These are phyloP conservation scores for Debaryomyces psychrophilus DNA, from an alignment of 1,139 yeast genomes.

Conservation along the genomic window DNA sequence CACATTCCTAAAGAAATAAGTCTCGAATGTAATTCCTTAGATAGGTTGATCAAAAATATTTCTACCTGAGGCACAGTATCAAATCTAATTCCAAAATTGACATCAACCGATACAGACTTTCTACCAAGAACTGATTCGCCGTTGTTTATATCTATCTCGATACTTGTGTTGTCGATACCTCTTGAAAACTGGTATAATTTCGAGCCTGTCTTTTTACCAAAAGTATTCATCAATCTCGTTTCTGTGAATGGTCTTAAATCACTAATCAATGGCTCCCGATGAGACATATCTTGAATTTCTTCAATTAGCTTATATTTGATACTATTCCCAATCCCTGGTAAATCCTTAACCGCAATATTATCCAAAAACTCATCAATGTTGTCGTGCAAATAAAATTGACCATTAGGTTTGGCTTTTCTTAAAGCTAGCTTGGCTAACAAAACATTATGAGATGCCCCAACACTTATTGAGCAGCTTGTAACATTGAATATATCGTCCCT, in stretches of 20 bases:
- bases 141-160: conserved; percentile 51
- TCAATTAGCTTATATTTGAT: conserved; percentile 46
- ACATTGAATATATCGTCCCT: conserved; percentile 44
- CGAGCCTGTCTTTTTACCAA: conserved; percentile 74
- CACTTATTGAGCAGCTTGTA: conserved; percentile 73
- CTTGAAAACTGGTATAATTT: conserved; percentile 61
- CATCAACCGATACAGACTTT: conserved; percentile 84
- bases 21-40: conserved; percentile 61
- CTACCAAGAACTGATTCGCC: conserved; percentile 52
- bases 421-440: conserved; percentile 80
- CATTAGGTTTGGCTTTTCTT: conserved; percentile 79
- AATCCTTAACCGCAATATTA: conserved; percentile 49
- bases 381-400: conserved; percentile 45
- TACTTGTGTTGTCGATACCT: conserved; percentile 68
- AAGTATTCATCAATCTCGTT: conserved; percentile 39
- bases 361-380: conserved; percentile 42
- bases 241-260: conserved; percentile 44
- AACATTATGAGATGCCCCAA: conserved; percentile 75
- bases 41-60: conserved; percentile 57
- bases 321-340: conserved; percentile 87
- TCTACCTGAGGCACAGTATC: conserved; percentile 63
- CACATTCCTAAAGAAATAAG: conserved; percentile 48
- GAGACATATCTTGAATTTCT: conserved; percentile 16
- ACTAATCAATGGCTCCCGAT: conserved; percentile 20
- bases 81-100: conserved; percentile 89